A percentile compares a stretch with the other conserved stretches of the same genome.
Evolutionary conservation across 140 eudicot genomes (phyloP).

Genomic region (Senecio squalidus): DNA sequence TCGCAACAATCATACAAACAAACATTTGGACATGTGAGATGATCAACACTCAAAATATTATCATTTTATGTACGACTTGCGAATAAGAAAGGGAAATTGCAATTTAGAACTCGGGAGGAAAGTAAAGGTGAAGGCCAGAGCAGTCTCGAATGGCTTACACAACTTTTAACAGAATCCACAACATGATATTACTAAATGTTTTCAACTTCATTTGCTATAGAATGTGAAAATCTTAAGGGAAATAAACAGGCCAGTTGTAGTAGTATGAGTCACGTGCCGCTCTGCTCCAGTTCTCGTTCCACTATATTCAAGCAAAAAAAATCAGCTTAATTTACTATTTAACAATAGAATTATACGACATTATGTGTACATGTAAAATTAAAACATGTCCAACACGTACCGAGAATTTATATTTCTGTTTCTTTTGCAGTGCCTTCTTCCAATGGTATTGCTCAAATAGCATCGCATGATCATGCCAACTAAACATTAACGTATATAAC

Average conservation of each 20-base stretch:
- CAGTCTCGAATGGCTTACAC: slow-evolving; percentile 18
- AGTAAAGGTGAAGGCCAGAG: slow-evolving; percentile 13
- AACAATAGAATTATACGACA: neutral
- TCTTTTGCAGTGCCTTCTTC: slow-evolving; percentile 74
- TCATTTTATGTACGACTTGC: neutral
- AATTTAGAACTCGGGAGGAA: slow-evolving; percentile 2
- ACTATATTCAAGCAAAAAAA: slow-evolving; percentile 44
- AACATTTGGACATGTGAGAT: neutral
- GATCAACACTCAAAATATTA: neutral
- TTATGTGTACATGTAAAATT: neutral
- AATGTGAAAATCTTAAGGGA: slow-evolving; percentile 37
- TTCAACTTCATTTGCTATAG: neutral
- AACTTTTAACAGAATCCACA: slow-evolving; percentile 14
- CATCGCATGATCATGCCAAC: slow-evolving; percentile 95
- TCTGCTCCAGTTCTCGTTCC: slow-evolving; percentile 69
- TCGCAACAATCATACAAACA: neutral
- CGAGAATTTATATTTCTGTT: slow-evolving; percentile 53
- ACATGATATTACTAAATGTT: slow-evolving; percentile 9
- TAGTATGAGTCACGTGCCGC: slow-evolving; percentile 75
- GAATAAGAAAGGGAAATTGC: neutral
- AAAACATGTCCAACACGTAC: slow-evolving; percentile 29
- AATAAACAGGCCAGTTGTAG: slow-evolving; percentile 79
- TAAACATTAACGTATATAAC: slow-evolving; percentile 24
- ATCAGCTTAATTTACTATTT: neutral
- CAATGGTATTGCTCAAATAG: slow-evolving; percentile 80